These are phyloP conservation scores for Themeda triandra DNA, from an alignment of 176 grass and related monocot genomes.

Conservation along the genomic window DNA sequence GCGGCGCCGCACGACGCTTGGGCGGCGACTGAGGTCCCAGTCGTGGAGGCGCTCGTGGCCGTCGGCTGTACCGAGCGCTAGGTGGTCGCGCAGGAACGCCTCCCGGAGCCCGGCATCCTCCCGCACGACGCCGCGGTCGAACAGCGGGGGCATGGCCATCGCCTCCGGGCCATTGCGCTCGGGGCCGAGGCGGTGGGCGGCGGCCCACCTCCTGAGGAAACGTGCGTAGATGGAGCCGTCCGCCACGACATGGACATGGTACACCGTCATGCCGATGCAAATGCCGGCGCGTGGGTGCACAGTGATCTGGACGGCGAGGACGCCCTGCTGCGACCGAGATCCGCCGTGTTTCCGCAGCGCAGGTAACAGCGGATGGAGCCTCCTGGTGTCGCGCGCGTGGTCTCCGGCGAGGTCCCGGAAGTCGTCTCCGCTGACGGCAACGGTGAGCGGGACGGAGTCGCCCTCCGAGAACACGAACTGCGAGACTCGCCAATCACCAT, in stretches of 20 bases:
- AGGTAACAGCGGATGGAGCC: slow-evolving; percentile 47
- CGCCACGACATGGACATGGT: slow-evolving; percentile 79
- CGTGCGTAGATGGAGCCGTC: slow-evolving; percentile 82
- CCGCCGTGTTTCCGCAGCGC: not conserved
- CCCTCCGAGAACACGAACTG: slow-evolving; percentile 22
- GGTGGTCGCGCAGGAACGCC: slow-evolving; percentile 8
- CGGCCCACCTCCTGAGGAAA: slow-evolving; percentile 58
- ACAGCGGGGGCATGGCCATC: slow-evolving; percentile 27
- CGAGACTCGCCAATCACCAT: too few relatives aligned
- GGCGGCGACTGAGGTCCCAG: slow-evolving; percentile 29
- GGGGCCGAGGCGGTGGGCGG: slow-evolving; percentile 6
- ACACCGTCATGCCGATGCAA: slow-evolving; percentile 53
- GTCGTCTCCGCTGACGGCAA: slow-evolving; percentile 41
- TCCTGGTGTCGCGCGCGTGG: slow-evolving; percentile 17
- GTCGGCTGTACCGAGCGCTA: not conserved
- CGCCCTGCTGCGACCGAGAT: not conserved
- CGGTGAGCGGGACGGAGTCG: slow-evolving; percentile 16
- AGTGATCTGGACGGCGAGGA: slow-evolving; percentile 62
- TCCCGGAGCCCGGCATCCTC: slow-evolving; percentile 45
- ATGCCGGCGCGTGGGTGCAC: slow-evolving; percentile 61
- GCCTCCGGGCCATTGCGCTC: not conserved
- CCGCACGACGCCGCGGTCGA: slow-evolving; percentile 38
- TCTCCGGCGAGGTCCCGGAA: slow-evolving; percentile 50
- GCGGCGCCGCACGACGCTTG: slow-evolving; percentile 48
- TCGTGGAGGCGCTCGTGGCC: not conserved